Conservation (phyloP, 1,284 basidiomycete species). For the Ceratobasidium sp. region DNA sequence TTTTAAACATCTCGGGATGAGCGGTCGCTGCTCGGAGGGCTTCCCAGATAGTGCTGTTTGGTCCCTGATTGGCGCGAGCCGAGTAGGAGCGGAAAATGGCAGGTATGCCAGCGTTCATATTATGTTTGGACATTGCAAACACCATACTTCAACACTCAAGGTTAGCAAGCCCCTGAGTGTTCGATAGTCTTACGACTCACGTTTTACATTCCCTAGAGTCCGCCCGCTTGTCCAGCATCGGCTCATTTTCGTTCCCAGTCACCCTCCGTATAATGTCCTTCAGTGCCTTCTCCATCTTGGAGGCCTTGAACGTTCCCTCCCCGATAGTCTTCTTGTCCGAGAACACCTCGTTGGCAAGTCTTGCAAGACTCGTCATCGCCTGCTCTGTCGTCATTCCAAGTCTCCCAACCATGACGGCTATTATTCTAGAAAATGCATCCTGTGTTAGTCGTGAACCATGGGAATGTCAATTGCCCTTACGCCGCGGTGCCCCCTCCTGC, state of each 20-base stretch:
- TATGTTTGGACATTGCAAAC: conserved; percentile 1
- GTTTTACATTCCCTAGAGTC: not conserved
- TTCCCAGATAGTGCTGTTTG: conserved; percentile 21
- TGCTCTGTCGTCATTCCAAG: not conserved
- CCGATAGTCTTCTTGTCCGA: conserved; percentile 1
- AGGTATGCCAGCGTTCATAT: conserved; percentile 29
- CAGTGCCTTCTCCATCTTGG: conserved; percentile 9
- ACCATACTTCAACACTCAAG: conserved; percentile 1
- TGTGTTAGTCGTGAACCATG: not conserved
- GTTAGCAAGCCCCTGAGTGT: not conserved
- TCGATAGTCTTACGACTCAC: not conserved
- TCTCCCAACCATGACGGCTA: conserved; percentile 51
- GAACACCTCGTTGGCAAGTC: conserved; percentile 1
- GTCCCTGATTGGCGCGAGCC: not conserved
- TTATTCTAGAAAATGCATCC: conserved; percentile 50
- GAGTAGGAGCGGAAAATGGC: conserved; percentile 9
- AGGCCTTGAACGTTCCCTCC: not conserved
- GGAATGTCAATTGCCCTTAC: not conserved
- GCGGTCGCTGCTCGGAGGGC: conserved; percentile 22
- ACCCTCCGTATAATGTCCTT: not conserved
- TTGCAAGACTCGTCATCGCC: not conserved
- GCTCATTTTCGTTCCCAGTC: conserved; percentile 1
- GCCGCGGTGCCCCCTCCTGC: not conserved
- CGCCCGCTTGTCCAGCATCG: not conserved
- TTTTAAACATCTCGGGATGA: conserved; percentile 23